Conservation (phyloP, 352 stramenopile genomes). For the Globisporangium perplexum region DNA sequence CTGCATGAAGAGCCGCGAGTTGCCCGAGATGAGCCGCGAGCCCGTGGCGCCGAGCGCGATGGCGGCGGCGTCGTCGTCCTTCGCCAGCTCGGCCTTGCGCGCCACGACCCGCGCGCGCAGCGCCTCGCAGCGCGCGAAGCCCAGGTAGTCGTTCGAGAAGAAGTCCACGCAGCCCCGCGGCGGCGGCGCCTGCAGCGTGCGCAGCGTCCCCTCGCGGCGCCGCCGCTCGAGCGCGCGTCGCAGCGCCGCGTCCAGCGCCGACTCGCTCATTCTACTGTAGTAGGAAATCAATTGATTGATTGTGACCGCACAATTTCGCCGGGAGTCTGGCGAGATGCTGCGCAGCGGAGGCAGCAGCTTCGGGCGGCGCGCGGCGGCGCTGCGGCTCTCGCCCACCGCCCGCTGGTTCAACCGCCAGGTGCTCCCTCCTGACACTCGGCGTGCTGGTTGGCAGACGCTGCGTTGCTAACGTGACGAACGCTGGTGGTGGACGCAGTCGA, state of each 20-base stretch:
- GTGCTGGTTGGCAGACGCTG: background rate
- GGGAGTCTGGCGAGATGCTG: background rate
- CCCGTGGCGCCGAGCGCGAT: conserved; percentile 67
- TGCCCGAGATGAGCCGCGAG: conserved; percentile 94
- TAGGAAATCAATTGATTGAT: too few species aligned
- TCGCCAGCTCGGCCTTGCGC: conserved; percentile 30
- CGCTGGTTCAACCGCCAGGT: background rate
- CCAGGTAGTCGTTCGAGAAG: conserved; percentile 97
- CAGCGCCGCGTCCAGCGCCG: conserved; percentile 18
- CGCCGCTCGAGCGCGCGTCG: conserved; percentile 15
- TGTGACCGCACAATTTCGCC: background rate
- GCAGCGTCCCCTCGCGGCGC: conserved; percentile 43
- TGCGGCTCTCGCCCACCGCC: background rate
- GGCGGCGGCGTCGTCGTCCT: conserved; percentile 1
- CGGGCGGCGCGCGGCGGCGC: background rate
- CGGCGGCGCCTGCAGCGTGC: conserved; percentile 26
- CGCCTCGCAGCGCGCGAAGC: conserved; percentile 74
- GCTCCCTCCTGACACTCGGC: too few species aligned
- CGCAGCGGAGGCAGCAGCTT: background rate
- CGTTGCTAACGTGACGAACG: background rate
- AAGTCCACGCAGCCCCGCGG: conserved; percentile 84
- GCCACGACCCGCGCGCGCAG: conserved; percentile 47
- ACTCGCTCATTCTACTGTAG: too few species aligned
- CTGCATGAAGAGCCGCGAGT: conserved; percentile 82
- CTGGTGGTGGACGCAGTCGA: conserved; percentile 9